Evolutionary conservation across 2,329 filamentous ascomycete genomes (phyloP).

Genomic region (Pseudogymnoascus sp.): DNA sequence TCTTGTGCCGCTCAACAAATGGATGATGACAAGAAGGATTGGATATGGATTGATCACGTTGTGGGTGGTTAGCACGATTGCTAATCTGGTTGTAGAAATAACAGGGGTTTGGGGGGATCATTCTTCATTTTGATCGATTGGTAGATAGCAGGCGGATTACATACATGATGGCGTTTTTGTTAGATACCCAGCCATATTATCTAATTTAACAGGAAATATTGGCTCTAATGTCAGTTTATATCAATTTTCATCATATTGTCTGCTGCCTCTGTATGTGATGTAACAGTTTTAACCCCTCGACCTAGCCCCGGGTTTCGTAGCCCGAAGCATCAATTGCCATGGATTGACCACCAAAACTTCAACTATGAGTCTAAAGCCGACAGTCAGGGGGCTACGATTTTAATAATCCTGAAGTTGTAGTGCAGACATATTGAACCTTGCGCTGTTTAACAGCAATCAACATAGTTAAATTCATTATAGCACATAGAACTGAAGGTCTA

Average conservation of each 20-base stretch:
- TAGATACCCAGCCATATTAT: constrained; percentile 4
- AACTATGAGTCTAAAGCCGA: not conserved
- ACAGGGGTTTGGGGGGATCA: constrained; percentile 37
- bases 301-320: not conserved
- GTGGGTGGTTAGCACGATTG: constrained; percentile 72
- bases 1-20: constrained; percentile 75
- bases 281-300: not conserved
- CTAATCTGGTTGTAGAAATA: constrained; percentile 77
- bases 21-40: constrained; percentile 76
- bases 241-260: not conserved
- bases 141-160: not conserved
- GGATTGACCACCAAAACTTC: not conserved
- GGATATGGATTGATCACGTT: constrained; percentile 72
- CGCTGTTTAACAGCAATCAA: not conserved
- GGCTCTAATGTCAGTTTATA: constrained; percentile 3
- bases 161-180: not conserved
- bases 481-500: not conserved
- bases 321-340: not conserved
- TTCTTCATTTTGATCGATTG: not conserved
- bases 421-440: not conserved
- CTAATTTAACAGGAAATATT: not conserved
- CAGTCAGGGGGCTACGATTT: not conserved
- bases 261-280: not conserved
- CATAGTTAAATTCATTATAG: not conserved
- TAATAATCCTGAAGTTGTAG: not conserved